phyloP scores from a whole-genome alignment of 768 basidiomycete genomes.

The Pulveroboletus sp. region DNA sequence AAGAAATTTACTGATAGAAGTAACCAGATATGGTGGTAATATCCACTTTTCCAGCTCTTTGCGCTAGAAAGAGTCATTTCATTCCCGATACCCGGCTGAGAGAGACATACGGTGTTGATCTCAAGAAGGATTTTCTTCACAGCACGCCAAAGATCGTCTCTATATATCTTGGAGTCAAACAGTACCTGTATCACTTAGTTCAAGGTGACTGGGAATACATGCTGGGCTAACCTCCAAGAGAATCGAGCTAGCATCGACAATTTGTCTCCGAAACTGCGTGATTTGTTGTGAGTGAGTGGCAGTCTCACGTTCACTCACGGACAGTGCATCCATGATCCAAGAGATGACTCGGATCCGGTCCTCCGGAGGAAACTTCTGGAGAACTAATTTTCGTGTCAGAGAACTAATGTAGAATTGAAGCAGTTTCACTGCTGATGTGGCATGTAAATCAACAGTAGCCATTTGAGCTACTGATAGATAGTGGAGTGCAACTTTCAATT shows the following conservation, averaged over 20 bases:
- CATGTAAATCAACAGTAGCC: slow-evolving; percentile 38
- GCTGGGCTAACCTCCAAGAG: slow-evolving; percentile 40
- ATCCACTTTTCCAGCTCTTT: slow-evolving; percentile 40
- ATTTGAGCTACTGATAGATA: slow-evolving; percentile 46
- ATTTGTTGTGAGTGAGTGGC: slow-evolving; percentile 25
- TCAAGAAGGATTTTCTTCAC: slow-evolving; percentile 20
- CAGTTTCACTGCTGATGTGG: slow-evolving; percentile 42
- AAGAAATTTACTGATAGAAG: slow-evolving; percentile 30
- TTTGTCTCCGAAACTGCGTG: slow-evolving; percentile 39
- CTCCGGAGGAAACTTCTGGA: slow-evolving; percentile 41
- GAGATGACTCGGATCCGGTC: slow-evolving; percentile 44
- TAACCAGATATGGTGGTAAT: slow-evolving; percentile 37
- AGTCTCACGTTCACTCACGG: slow-evolving; percentile 33
- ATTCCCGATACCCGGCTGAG: slow-evolving; percentile 3
- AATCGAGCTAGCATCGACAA: slow-evolving; percentile 46
- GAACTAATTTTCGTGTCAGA: slow-evolving; percentile 41
- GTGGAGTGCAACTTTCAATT: slow-evolving; percentile 35
- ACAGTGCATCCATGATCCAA: slow-evolving; percentile 42
- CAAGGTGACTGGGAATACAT: neutral
- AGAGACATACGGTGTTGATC: slow-evolving; percentile 25
- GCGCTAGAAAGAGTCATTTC: slow-evolving; percentile 36
- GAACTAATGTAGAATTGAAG: slow-evolving; percentile 49
- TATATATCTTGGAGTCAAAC: slow-evolving; percentile 24
- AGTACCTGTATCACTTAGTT: slow-evolving; percentile 11
- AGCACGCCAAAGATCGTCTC: slow-evolving; percentile 19